These are phyloP conservation scores for Lachnellula willkommii DNA, from an alignment of 2,329 filamentous ascomycete genomes.

Conservation along the genomic window DNA sequence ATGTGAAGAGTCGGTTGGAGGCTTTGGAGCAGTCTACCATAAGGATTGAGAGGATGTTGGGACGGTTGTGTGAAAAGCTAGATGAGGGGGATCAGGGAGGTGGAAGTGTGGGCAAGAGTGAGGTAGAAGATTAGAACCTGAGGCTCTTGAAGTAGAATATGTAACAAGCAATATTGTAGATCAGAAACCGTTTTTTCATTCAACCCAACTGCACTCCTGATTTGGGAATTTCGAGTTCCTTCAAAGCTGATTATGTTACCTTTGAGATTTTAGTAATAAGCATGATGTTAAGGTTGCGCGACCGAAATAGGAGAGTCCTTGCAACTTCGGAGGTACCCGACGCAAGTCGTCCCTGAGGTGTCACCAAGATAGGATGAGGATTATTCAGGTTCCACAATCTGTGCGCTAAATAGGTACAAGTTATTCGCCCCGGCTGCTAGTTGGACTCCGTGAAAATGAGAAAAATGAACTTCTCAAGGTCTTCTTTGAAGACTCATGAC, in stretches of 20 bases:
- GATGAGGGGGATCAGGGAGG: constrained; percentile 10
- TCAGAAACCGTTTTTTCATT: neutral
- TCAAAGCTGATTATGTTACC: neutral
- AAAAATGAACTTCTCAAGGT: neutral
- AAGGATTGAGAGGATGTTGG: constrained; percentile 27
- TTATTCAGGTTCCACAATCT: neutral
- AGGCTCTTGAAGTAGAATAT: neutral
- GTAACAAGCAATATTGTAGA: neutral
- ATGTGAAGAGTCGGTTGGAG: constrained; percentile 20
- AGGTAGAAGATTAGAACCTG: constrained; percentile 12
- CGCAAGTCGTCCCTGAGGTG: too few relatives aligned
- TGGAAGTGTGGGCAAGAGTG: constrained; percentile 4
- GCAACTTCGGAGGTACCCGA: neutral
- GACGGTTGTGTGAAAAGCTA: constrained; percentile 20
- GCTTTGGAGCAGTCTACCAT: constrained; percentile 21
- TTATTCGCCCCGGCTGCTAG: neutral
- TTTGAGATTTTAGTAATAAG: neutral
- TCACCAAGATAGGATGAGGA: too few relatives aligned
- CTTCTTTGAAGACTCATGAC: neutral
- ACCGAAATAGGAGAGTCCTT: neutral
- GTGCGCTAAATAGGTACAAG: neutral
- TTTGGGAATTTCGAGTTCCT: neutral
- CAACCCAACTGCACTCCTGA: neutral
- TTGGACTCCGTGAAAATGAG: neutral
- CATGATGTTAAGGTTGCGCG: neutral